Conservation (phyloP, 345 rosid genomes). For the Isatis tinctoria region DNA sequence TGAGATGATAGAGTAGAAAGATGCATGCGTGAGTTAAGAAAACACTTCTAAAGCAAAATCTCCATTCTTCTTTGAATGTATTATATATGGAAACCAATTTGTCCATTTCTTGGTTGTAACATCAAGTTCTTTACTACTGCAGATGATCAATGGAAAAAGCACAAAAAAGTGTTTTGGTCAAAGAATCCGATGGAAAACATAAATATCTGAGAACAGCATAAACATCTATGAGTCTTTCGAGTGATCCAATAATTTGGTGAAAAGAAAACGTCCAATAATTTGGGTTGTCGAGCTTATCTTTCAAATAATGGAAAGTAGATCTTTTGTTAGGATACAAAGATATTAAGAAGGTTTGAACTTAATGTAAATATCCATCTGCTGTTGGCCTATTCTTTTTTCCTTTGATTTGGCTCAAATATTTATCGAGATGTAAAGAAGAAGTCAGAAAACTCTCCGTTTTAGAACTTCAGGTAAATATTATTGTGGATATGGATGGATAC, state of each 20-base stretch:
- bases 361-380: too few species aligned
- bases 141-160: not conserved
- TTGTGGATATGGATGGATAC: too few species aligned
- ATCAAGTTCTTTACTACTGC: constrained; percentile 17
- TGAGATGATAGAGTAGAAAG: constrained; percentile 10
- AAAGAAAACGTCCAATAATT: constrained; percentile 8
- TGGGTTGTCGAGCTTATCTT: constrained; percentile 18
- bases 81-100: constrained; percentile 21
- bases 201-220: constrained; percentile 19
- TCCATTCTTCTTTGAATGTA: not conserved
- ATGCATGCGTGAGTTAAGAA: constrained; percentile 31
- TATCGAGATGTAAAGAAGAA: too few species aligned
- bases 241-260: constrained; percentile 1
- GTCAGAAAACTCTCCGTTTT: too few species aligned
- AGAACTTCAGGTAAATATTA: too few species aligned
- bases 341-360: not conserved
- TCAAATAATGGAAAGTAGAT: constrained; percentile 17
- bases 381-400: too few species aligned
- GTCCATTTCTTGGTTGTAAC: constrained; percentile 22
- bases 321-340: not conserved
- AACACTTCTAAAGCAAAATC: constrained; percentile 29
- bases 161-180: constrained; percentile 13
- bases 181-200: not conserved
- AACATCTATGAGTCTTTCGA: constrained; percentile 5
- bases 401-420: too few species aligned